phyloP scores from a whole-genome alignment of 768 basidiomycete species.

The Pleurotus pulmonarius region DNA sequence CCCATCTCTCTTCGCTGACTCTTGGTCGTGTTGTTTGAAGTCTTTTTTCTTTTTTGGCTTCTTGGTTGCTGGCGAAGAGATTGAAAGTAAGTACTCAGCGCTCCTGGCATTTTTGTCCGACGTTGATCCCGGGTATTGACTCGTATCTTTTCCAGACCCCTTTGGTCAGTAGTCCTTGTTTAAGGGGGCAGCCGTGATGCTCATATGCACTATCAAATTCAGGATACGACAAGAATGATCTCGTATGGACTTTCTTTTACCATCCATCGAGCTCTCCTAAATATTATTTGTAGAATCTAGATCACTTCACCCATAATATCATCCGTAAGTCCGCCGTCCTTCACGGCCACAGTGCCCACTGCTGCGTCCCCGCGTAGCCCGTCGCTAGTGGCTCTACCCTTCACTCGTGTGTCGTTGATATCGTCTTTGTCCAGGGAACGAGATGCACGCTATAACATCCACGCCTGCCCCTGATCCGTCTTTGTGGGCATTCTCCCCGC shows the following conservation, averaged over 20 bases:
- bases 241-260: conserved; percentile 33
- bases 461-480: conserved; percentile 54
- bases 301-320: conserved; percentile 68
- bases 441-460: conserved; percentile 60
- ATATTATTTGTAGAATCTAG: conserved; percentile 46
- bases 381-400: too few relatives aligned
- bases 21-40: conserved; percentile 21
- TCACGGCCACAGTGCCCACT: not conserved
- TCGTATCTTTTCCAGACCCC: conserved; percentile 28
- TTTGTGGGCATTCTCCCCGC: conserved; percentile 56
- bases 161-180: conserved; percentile 22
- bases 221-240: conserved; percentile 74
- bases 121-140: not conserved
- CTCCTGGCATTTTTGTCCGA: not conserved
- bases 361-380: too few relatives aligned
- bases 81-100: conserved; percentile 52
- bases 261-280: not conserved
- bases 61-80: conserved; percentile 70
- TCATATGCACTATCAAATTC: not conserved
- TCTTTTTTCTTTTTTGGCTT: conserved; percentile 73
- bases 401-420: not conserved
- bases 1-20: not conserved
- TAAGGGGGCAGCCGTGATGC: not conserved
- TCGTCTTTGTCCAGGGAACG: conserved; percentile 37
- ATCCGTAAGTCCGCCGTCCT: conserved; percentile 42